Conservation (phyloP, 2,329 filamentous ascomycete species). For the Chrysosphaeria jannelii region DNA sequence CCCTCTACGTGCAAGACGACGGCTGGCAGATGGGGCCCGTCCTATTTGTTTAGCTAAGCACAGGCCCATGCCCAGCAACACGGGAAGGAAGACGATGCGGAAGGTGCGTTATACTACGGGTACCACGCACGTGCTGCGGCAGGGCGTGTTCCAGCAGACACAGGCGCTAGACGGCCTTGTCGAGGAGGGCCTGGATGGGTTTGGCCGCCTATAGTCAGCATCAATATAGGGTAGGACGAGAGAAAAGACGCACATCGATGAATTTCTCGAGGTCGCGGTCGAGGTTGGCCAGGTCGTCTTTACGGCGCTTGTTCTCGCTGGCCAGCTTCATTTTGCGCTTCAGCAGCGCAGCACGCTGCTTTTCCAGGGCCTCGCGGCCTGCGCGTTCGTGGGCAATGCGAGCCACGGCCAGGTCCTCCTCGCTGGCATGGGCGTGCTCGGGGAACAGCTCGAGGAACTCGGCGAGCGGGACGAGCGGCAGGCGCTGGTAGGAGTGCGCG, state of each 20-base stretch:
- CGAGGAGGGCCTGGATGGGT: slow-evolving; percentile 63
- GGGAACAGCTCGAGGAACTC: slow-evolving; percentile 55
- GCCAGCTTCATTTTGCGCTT: slow-evolving; percentile 33
- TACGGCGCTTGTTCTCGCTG: slow-evolving; percentile 60
- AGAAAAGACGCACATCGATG: slow-evolving; percentile 34
- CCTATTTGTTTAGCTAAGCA: no score
- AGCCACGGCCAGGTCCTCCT: slow-evolving; percentile 63
- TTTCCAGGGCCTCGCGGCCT: slow-evolving; percentile 61
- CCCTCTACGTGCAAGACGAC: no score
- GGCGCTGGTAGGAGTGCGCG: slow-evolving; percentile 71
- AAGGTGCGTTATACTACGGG: no score
- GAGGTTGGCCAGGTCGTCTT: slow-evolving; percentile 71
- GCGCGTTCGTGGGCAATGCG: slow-evolving; percentile 74
- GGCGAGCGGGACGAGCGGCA: slow-evolving; percentile 59
- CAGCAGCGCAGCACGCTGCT: slow-evolving; percentile 46
- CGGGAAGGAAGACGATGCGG: no score
- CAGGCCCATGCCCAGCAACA: no score
- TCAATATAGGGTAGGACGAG: neutral
- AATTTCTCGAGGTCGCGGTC: slow-evolving; percentile 85
- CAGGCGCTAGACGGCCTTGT: slow-evolving; percentile 45
- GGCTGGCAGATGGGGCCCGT: no score
- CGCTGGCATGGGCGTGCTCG: slow-evolving; percentile 38
- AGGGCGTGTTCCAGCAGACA: no score
- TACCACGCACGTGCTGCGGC: no score
- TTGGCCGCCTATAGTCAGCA: slow-evolving; percentile 34